Evolutionary conservation across 2,329 filamentous ascomycete genomes (phyloP).

Genomic region (Cadophora gregata): DNA sequence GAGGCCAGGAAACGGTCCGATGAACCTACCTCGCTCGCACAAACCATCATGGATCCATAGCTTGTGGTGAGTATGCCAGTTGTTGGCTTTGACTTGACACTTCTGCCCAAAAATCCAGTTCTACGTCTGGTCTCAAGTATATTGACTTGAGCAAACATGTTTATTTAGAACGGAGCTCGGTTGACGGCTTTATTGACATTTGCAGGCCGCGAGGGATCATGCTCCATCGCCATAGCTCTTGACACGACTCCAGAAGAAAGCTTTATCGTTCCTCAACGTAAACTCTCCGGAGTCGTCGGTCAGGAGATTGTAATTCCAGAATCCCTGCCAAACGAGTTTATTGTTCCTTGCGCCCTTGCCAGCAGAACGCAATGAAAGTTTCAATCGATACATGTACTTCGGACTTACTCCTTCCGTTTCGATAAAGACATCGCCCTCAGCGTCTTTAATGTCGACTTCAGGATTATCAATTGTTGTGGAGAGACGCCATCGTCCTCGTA

Average conservation of each 20-base stretch:
- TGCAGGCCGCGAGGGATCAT: not conserved
- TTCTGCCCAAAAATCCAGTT: not conserved
- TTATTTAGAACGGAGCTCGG: not conserved
- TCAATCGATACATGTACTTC: constrained; percentile 87
- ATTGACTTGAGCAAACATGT: not conserved
- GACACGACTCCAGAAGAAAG: constrained; percentile 72
- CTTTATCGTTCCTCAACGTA: constrained; percentile 64
- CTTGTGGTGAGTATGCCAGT: not conserved
- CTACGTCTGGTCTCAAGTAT: not conserved
- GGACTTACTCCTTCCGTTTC: constrained; percentile 83
- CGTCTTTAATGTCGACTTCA: constrained; percentile 47
- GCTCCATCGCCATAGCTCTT: constrained; percentile 61
- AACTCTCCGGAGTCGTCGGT: constrained; percentile 94
- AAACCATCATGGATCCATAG: not conserved
- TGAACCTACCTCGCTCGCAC: not conserved
- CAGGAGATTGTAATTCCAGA: constrained; percentile 87
- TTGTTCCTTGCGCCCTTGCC: constrained; percentile 75
- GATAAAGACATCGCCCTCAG: constrained; percentile 74
- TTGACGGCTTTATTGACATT: constrained; percentile 4
- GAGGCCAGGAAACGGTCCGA: not conserved
- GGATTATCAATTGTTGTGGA: constrained; percentile 43
- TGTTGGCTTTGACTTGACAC: not conserved
- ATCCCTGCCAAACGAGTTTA: constrained; percentile 86
- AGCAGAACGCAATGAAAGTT: constrained; percentile 71
- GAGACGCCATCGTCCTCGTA: constrained; percentile 70